Percentiles rank a stretch among this genome's conserved stretches.
phyloP scores from a whole-genome alignment of 2,329 filamentous ascomycete genomes.

The Zasmidium citrigriseum region DNA sequence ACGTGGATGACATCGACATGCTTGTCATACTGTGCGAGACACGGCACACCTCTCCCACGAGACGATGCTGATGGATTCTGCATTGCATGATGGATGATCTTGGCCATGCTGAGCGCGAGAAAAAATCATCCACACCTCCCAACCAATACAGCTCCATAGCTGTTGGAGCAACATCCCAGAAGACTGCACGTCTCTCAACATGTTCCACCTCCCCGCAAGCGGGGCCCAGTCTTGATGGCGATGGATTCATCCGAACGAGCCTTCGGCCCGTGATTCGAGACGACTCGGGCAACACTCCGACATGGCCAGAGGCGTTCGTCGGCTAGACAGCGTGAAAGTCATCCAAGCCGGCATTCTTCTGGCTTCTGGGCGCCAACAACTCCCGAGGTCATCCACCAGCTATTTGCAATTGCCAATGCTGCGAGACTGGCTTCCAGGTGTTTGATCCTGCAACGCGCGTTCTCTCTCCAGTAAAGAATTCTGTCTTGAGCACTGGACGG shows the following conservation, averaged over 20 bases:
- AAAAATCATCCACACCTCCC: too few species aligned
- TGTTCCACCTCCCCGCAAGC: neutral
- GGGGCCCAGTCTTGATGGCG: neutral
- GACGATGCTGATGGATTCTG: neutral
- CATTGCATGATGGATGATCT: neutral
- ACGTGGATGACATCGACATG: too few species aligned
- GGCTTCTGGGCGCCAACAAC: neutral
- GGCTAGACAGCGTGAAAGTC: neutral
- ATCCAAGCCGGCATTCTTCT: neutral
- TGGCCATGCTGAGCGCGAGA: neutral
- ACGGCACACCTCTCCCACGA: too few species aligned
- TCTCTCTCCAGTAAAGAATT: neutral
- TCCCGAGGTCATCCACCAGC: neutral
- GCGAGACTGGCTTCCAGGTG: neutral
- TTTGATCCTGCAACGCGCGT: neutral
- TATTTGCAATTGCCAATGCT: neutral
- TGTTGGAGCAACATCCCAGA: too few species aligned
- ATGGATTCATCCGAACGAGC: neutral
- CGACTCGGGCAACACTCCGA: neutral
- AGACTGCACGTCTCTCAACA: neutral
- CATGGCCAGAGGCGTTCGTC: neutral
- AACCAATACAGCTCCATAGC: neutral
- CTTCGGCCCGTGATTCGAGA: neutral
- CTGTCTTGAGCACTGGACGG: neutral
- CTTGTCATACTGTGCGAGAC: too few species aligned